Conservation (phyloP, 176 grass and related monocot species). For the Zea mays region DNA sequence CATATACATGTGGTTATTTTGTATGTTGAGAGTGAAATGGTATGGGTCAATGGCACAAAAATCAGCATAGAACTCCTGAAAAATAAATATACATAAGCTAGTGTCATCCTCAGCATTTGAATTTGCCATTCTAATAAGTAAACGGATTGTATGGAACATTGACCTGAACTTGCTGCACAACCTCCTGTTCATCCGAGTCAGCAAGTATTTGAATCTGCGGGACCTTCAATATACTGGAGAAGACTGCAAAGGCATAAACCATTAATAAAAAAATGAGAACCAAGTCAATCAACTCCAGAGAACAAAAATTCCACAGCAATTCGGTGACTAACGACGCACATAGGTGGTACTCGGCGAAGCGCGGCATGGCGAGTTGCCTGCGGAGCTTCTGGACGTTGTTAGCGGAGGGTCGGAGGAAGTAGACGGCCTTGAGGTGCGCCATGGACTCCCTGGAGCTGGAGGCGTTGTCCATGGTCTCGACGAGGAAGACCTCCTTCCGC, state of each 20-base stretch:
- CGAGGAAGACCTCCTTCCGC: slow-evolving; percentile 94
- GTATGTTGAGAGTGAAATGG: slow-evolving; percentile 92
- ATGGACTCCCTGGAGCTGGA: slow-evolving; percentile 84
- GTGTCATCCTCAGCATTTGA: slow-evolving; percentile 6
- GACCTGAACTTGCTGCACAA: slow-evolving; percentile 96
- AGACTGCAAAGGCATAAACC: slow-evolving; percentile 62
- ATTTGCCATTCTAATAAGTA: slow-evolving; percentile 7
- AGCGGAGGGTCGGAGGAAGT: slow-evolving; percentile 77
- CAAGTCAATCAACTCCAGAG: neutral
- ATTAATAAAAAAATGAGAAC: neutral
- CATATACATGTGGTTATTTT: slow-evolving; percentile 88
- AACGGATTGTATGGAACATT: slow-evolving; percentile 15
- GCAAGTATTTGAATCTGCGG: slow-evolving; percentile 95
- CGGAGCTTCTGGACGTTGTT: slow-evolving; percentile 94
- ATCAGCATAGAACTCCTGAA: slow-evolving; percentile 95
- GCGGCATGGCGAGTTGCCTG: slow-evolving; percentile 68
- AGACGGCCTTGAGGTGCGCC: slow-evolving; percentile 92
- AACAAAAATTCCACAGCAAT: neutral
- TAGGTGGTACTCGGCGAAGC: slow-evolving; percentile 89
- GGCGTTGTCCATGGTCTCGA: slow-evolving; percentile 81
- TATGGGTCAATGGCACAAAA: slow-evolving; percentile 85
- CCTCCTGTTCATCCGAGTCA: slow-evolving; percentile 96
- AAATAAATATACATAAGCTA: slow-evolving; percentile 31
- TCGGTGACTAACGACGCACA: slow-evolving; percentile 47
- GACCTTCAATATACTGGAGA: slow-evolving; percentile 94